Evolutionary conservation across 2,329 filamentous ascomycete species (phyloP).

Genomic region (Colletotrichum sublineola): DNA sequence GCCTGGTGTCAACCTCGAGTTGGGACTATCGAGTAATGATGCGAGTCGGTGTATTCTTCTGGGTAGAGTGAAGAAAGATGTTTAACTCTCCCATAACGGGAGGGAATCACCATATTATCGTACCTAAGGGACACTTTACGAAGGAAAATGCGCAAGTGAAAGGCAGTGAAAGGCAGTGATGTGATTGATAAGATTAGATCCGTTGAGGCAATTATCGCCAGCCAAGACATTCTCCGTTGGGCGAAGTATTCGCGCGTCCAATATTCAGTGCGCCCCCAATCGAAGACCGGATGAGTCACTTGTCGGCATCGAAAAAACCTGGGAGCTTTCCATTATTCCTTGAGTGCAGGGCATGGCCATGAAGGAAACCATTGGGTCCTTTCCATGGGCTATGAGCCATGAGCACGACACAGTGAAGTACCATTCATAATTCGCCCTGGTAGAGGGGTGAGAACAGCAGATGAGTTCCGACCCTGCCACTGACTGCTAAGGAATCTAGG

Average conservation of each 20-base stretch:
- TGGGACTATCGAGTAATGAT: not conserved
- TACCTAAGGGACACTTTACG: not conserved
- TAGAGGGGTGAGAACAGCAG: not conserved
- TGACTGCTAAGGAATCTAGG: conserved; percentile 6
- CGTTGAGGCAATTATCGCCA: not conserved
- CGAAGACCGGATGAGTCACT: too few relatives aligned
- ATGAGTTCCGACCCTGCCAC: not conserved
- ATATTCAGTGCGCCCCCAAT: not conserved
- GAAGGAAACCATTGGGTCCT: not conserved
- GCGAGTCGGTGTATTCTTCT: not conserved
- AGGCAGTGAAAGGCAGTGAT: not conserved
- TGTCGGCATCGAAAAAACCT: not conserved
- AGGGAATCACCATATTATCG: not conserved
- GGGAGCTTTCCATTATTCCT: not conserved
- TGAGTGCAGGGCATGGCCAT: not conserved
- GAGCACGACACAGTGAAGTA: not conserved
- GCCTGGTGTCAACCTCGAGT: not conserved
- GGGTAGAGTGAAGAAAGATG: not conserved
- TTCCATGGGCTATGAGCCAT: not conserved
- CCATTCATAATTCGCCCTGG: not conserved
- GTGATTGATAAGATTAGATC: conserved; percentile 32
- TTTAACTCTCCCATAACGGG: not conserved
- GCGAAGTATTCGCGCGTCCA: not conserved
- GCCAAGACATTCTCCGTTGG: not conserved
- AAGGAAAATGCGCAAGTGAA: not conserved